Conservation (phyloP, 1,284 basidiomycete species). For the Ceratobasidium sp. region DNA sequence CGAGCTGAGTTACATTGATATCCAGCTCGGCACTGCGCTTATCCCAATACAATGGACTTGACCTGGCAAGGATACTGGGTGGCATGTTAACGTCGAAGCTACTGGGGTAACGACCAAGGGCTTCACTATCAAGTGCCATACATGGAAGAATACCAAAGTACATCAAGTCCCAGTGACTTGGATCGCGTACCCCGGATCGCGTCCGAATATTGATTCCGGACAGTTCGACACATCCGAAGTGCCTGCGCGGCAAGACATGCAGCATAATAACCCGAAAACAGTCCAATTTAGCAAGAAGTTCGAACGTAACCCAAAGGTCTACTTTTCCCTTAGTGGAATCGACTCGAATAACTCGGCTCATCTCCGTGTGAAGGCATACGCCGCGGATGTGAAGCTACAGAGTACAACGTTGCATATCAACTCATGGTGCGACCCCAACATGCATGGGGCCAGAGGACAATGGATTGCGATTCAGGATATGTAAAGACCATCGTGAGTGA, state of each 20-base stretch:
- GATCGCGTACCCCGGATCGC: conserved; percentile 37
- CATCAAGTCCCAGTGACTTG: conserved; percentile 18
- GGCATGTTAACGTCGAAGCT: conserved; percentile 5
- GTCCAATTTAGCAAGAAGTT: conserved; percentile 31
- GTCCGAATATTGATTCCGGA: conserved; percentile 32
- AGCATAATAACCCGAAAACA: neutral
- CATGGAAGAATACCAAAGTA: conserved; percentile 22
- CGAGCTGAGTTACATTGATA: too few relatives aligned
- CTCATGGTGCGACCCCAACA: conserved; percentile 32
- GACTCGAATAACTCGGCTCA: conserved; percentile 21
- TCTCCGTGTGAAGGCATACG: conserved; percentile 15
- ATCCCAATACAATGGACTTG: too few relatives aligned
- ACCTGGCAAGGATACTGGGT: conserved; percentile 9
- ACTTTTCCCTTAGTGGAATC: conserved; percentile 27
- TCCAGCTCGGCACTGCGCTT: too few relatives aligned
- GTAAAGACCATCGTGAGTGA: too few relatives aligned
- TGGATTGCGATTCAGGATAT: conserved; percentile 37
- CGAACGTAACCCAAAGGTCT: conserved; percentile 8
- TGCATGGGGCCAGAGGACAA: conserved; percentile 14
- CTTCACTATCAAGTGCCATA: conserved; percentile 36
- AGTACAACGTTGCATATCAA: conserved; percentile 37
- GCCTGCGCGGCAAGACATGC: neutral
- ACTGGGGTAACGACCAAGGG: conserved; percentile 31
- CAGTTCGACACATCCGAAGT: conserved; percentile 25
- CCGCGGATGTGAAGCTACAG: neutral